Conservation (phyloP, 1,284 basidiomycete genomes). For the Ustilago vetiveriae region DNA sequence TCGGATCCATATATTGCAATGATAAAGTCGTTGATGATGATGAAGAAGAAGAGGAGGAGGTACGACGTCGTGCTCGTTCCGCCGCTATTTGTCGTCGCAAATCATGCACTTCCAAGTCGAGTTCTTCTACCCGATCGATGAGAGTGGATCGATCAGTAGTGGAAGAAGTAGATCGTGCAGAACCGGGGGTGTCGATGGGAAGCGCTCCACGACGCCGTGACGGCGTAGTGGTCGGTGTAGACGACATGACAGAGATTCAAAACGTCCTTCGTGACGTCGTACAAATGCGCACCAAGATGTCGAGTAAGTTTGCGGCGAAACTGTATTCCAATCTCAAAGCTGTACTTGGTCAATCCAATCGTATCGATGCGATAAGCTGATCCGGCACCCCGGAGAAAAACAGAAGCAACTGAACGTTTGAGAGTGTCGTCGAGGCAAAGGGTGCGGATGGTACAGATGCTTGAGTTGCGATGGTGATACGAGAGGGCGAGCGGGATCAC, state of each 20-base stretch:
- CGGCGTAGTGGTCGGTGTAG: slow-evolving; percentile 13
- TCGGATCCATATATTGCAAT: slow-evolving; percentile 5
- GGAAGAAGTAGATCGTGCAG: slow-evolving; percentile 25
- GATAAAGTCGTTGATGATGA: background rate
- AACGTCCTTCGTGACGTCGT: too few species aligned
- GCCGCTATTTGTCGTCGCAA: slow-evolving; percentile 10
- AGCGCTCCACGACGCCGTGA: slow-evolving; percentile 14
- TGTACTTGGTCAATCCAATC: too few species aligned
- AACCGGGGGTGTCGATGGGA: slow-evolving; percentile 23
- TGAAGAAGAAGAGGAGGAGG: background rate
- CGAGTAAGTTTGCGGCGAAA: too few species aligned
- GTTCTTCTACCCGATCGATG: slow-evolving; percentile 21
- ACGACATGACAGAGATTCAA: slow-evolving; percentile 11
- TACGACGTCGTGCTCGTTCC: slow-evolving; percentile 19
- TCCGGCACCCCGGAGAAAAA: too few species aligned
- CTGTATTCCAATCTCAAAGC: too few species aligned
- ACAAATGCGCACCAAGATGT: too few species aligned
- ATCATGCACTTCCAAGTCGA: slow-evolving; percentile 32
- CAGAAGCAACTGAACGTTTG: too few species aligned
- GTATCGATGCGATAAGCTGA: too few species aligned
- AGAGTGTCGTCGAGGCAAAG: too few species aligned
- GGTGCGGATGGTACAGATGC: too few species aligned
- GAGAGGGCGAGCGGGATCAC: too few species aligned
- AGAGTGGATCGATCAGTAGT: slow-evolving; percentile 20
- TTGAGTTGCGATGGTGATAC: too few species aligned